A percentile compares a stretch with the other conserved stretches of the same genome.
These are phyloP conservation scores for Alectoria sarmentosa DNA, from an alignment of 495 filamentous ascomycete genomes.

Conservation along the genomic window DNA sequence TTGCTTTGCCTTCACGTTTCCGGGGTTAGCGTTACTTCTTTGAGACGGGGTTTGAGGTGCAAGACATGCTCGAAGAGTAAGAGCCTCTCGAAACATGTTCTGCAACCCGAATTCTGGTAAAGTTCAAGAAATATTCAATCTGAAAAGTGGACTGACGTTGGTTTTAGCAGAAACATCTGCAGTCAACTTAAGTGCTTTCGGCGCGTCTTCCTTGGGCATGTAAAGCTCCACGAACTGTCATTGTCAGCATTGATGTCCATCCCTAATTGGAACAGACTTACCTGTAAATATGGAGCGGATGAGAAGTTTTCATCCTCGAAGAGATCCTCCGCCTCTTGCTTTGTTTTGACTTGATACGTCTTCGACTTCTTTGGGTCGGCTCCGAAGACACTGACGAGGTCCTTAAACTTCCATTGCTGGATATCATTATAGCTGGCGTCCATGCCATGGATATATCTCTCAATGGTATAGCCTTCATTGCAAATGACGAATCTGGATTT, in stretches of 20 bases:
- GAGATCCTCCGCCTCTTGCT: slow-evolving; percentile 59
- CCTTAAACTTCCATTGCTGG: slow-evolving; percentile 61
- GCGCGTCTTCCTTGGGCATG: slow-evolving; percentile 77
- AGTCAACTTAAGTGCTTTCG: slow-evolving; percentile 57
- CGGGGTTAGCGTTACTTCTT: too few species aligned
- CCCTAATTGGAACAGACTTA: slow-evolving; percentile 22
- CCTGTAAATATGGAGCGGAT: slow-evolving; percentile 38
- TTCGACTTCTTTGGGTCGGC: slow-evolving; percentile 47
- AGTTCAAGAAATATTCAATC: too few species aligned
- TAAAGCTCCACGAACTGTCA: slow-evolving; percentile 77
- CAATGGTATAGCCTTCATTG: slow-evolving; percentile 53
- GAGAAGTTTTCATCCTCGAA: slow-evolving; percentile 63
- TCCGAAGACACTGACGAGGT: slow-evolving; percentile 63
- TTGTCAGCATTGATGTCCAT: slow-evolving; percentile 14
- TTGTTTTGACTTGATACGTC: slow-evolving; percentile 64
- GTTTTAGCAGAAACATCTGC: slow-evolving; percentile 59
- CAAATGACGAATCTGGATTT: slow-evolving; percentile 50
- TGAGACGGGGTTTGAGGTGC: too few species aligned
- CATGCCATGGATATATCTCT: slow-evolving; percentile 53
- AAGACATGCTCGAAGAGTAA: too few species aligned
- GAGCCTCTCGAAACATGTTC: too few species aligned
- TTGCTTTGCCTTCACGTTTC: too few species aligned
- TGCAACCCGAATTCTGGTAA: too few species aligned
- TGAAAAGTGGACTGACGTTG: too few species aligned
- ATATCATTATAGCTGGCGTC: slow-evolving; percentile 76